Evolutionary conservation across 345 rosid species (phyloP).

Genomic region (Euphorbia pulcherrima): DNA sequence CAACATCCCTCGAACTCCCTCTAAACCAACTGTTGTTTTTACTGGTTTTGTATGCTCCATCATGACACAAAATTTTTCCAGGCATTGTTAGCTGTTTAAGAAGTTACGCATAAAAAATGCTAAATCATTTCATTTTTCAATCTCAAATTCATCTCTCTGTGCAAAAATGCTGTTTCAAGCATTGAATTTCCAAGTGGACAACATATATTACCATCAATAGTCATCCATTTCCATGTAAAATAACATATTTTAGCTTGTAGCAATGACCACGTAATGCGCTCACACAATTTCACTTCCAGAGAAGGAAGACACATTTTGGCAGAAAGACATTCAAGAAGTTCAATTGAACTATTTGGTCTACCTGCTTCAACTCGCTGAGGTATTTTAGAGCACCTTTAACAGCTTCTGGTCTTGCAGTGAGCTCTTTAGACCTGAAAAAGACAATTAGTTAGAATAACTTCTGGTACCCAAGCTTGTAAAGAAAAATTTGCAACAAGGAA

Average conservation of each 20-base stretch:
- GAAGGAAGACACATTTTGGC: background rate
- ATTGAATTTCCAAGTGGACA: background rate
- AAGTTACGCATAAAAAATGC: background rate
- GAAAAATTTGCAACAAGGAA: background rate
- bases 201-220: background rate
- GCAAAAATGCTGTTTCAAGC: background rate
- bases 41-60: background rate
- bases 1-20: background rate
- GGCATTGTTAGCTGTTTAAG: background rate
- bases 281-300: background rate
- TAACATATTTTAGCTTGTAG: background rate
- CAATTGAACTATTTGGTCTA: slow-evolving; percentile 27
- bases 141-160: background rate
- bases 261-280: background rate
- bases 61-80: background rate
- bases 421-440: slow-evolving; percentile 60
- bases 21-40: background rate
- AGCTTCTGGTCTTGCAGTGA: slow-evolving; percentile 75
- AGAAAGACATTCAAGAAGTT: background rate
- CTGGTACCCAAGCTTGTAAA: background rate
- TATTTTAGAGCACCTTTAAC: slow-evolving; percentile 53
- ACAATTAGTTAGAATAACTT: background rate
- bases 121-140: slow-evolving; percentile 2
- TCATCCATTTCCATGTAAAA: background rate
- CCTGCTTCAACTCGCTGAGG: slow-evolving; percentile 68